Evolutionary conservation across 2,329 filamentous ascomycete genomes (phyloP).

Genomic region (Aspergillus latus): DNA sequence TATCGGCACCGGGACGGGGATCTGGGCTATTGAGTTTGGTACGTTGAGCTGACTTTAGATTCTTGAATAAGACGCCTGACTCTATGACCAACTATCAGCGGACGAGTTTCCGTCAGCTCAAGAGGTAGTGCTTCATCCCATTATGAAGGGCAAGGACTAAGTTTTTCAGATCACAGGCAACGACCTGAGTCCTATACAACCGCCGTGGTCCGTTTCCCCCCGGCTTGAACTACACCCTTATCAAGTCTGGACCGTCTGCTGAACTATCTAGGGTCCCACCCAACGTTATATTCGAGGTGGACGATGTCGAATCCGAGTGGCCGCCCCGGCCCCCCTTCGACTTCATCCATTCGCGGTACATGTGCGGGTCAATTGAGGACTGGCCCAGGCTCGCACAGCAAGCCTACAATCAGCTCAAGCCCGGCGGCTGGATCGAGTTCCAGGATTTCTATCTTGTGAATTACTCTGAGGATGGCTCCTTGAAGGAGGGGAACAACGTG

Average conservation of each 20-base stretch:
- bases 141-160: not conserved
- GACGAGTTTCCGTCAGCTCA: not conserved
- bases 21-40: constrained; percentile 22
- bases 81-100: not conserved
- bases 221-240: too few species aligned
- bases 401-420: constrained; percentile 7
- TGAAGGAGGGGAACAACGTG: constrained; percentile 4
- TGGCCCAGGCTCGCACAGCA: constrained; percentile 9
- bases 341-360: constrained; percentile 11
- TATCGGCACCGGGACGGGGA: constrained; percentile 10
- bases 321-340: constrained; percentile 5
- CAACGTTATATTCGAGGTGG: constrained; percentile 12
- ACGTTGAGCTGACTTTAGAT: constrained; percentile 6
- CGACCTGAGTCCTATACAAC: constrained; percentile 16
- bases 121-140: not conserved
- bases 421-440: constrained; percentile 14
- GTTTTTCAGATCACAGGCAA: constrained; percentile 3
- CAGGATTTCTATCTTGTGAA: constrained; percentile 10
- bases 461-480: constrained; percentile 9
- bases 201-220: not conserved
- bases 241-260: too few species aligned
- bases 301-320: constrained; percentile 13
- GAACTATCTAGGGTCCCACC: constrained; percentile 8
- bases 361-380: constrained; percentile 13
- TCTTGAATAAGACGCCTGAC: too few species aligned